These are phyloP conservation scores for Chloranthus sessilifolius DNA, from an alignment of 164 flowering plant species.

Conservation along the genomic window DNA sequence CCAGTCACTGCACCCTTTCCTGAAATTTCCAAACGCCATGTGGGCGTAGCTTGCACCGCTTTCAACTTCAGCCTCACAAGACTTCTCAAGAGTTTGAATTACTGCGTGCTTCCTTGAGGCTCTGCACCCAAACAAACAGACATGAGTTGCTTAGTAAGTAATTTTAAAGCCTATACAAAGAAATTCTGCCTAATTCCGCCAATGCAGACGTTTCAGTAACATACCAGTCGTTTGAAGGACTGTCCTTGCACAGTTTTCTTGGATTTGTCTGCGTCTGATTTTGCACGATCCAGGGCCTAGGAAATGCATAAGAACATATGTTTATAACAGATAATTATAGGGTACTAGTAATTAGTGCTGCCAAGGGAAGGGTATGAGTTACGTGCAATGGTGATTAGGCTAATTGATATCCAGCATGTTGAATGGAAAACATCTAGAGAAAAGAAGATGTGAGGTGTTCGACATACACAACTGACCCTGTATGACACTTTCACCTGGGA, in stretches of 20 bases:
- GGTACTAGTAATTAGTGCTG: background rate
- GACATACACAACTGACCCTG: no score
- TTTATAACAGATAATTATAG: background rate
- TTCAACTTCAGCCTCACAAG: no score
- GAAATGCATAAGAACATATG: background rate
- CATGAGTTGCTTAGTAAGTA: background rate
- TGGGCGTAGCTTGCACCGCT: background rate
- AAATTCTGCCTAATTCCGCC: background rate
- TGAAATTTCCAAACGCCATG: background rate
- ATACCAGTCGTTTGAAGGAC: conserved; percentile 30
- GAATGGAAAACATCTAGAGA: background rate
- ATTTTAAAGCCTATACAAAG: background rate
- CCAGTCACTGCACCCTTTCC: background rate
- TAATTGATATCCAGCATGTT: background rate
- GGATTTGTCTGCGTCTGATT: conserved; percentile 25
- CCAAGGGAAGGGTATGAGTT: no score
- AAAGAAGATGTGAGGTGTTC: no score
- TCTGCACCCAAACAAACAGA: conserved; percentile 11
- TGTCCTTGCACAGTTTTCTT: conserved; percentile 16
- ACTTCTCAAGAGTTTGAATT: conserved; percentile 13
- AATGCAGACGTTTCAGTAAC: background rate
- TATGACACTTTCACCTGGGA: no score
- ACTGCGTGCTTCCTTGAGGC: conserved; percentile 20
- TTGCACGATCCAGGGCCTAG: conserved; percentile 37
- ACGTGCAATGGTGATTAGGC: background rate